Evolutionary conservation across 1,139 yeast genomes (phyloP).

Genomic region (Meyerozyma smithsonii): DNA sequence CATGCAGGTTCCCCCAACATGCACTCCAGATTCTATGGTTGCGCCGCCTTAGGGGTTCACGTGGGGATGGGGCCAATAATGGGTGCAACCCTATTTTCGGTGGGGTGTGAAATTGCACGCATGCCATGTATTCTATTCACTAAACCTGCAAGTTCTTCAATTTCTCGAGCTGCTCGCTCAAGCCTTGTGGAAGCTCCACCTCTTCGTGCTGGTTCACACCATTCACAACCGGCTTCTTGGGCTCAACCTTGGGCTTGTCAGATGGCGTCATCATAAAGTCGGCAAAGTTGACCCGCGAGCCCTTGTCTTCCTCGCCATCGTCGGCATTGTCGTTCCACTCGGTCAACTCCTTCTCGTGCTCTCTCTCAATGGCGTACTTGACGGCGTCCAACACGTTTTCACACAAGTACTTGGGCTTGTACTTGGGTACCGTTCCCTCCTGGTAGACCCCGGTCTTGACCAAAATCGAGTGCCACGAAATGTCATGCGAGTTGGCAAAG

Average conservation of each 20-base stretch:
- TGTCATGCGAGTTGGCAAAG: slow-evolving; percentile 82
- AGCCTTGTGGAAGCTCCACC: slow-evolving; percentile 39
- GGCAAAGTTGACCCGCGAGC: slow-evolving; percentile 40
- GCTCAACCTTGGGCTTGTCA: slow-evolving; percentile 22
- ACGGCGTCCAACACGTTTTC: slow-evolving; percentile 79
- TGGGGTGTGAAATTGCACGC: no score
- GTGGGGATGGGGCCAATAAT: no score
- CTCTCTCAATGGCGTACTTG: slow-evolving; percentile 75
- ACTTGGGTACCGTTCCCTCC: slow-evolving; percentile 73
- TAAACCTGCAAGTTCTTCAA: slow-evolving; percentile 32
- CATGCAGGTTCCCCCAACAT: no score
- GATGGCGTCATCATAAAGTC: slow-evolving; percentile 48
- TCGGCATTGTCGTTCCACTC: slow-evolving; percentile 63
- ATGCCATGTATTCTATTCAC: not conserved
- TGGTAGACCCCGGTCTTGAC: slow-evolving; percentile 87
- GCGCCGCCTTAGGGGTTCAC: not conserved
- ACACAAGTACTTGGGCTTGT: slow-evolving; percentile 69
- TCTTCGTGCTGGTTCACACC: slow-evolving; percentile 30
- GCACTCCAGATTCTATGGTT: not conserved
- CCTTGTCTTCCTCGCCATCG: slow-evolving; percentile 25
- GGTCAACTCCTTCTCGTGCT: slow-evolving; percentile 61
- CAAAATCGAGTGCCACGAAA: slow-evolving; percentile 76
- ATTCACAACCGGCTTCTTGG: not conserved
- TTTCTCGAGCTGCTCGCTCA: slow-evolving; percentile 36
- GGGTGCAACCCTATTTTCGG: no score